Conservation (phyloP, 2,329 filamentous ascomycete genomes). For the Talaromyces sp. region DNA sequence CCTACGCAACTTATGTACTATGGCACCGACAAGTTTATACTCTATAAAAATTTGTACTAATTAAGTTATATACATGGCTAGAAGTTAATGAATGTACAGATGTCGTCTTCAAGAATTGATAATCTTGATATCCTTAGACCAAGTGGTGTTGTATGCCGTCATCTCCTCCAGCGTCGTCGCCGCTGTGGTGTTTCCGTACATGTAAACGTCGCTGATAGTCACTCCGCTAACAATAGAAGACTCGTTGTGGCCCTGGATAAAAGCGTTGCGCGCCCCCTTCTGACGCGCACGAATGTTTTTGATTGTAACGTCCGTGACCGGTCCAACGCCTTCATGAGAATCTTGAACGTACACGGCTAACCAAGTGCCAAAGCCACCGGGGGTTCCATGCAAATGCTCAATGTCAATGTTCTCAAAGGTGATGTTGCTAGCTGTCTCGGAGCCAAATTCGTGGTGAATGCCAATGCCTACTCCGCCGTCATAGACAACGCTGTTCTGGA, state of each 20-base stretch:
- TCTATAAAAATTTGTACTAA: background rate
- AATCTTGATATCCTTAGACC: background rate
- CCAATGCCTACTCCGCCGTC: background rate
- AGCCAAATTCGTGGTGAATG: background rate
- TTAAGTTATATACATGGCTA: background rate
- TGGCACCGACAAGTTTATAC: too few relatives aligned
- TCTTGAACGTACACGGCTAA: background rate
- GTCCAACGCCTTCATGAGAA: background rate
- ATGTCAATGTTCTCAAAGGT: background rate
- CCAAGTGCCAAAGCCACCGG: background rate
- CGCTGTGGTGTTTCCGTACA: background rate
- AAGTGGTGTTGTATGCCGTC: background rate
- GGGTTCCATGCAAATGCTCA: background rate
- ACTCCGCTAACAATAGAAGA: background rate
- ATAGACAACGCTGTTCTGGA: background rate
- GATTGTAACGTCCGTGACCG: background rate
- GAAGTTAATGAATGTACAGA: background rate
- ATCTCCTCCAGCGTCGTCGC: background rate
- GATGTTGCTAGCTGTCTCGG: background rate
- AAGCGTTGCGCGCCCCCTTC: background rate
- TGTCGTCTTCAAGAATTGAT: background rate
- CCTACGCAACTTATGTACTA: too few relatives aligned
- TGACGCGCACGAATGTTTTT: background rate
- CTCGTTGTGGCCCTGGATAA: background rate
- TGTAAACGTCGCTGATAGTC: background rate